A percentile compares a stretch with the other conserved stretches of the same genome.
Conservation (phyloP, 2,329 filamentous ascomycete species). For the Botrytis elliptica region DNA sequence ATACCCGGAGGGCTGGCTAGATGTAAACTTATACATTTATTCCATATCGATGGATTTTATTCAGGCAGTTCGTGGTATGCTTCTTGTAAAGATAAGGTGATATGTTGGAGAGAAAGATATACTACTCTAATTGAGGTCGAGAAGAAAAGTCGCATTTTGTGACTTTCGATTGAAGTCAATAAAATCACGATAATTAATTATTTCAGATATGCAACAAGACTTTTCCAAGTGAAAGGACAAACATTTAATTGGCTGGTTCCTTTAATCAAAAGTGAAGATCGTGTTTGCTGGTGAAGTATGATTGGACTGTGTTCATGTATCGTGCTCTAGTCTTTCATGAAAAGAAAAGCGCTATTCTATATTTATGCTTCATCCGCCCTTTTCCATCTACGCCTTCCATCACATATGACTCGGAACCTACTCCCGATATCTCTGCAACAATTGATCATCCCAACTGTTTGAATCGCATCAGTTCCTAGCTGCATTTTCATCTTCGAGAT, state of each 20-base stretch:
- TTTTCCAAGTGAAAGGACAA: neutral
- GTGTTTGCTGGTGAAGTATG: neutral
- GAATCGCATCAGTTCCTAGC: constrained; percentile 33
- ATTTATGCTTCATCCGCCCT: neutral
- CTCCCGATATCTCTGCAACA: constrained; percentile 54
- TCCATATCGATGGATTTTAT: constrained; percentile 21
- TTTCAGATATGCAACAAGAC: constrained; percentile 13
- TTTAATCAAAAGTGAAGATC: constrained; percentile 6
- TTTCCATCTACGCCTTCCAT: neutral
- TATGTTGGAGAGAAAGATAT: constrained; percentile 1
- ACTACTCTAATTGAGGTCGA: neutral
- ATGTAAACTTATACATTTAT: constrained; percentile 23
- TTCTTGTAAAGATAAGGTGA: constrained; percentile 9
- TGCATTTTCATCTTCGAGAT: neutral
- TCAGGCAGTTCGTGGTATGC: neutral
- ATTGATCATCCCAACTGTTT: constrained; percentile 52
- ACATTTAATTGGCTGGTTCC: neutral
- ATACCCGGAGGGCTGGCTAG: constrained; percentile 21
- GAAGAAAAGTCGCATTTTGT: neutral
- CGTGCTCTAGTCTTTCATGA: constrained; percentile 24
- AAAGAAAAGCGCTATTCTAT: neutral
- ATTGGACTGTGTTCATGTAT: neutral
- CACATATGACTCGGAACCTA: neutral
- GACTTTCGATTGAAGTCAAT: neutral
- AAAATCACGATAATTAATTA: constrained; percentile 3